Evolutionary conservation across 1,284 basidiomycete genomes (phyloP).

Genomic region (Irpex sp.): DNA sequence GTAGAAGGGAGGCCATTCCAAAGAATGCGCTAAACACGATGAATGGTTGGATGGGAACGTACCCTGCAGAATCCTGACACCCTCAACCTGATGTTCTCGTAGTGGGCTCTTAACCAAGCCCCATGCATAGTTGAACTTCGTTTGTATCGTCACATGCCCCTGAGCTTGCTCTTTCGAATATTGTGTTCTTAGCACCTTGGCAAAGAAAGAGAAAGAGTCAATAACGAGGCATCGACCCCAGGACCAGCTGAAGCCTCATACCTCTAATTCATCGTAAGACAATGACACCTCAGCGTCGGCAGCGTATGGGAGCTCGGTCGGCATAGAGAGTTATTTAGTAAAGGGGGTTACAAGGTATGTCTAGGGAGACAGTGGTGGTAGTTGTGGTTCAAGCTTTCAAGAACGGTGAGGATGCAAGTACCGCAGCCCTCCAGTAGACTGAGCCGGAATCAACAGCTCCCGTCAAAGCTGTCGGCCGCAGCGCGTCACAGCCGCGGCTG

Average conservation of each 20-base stretch:
- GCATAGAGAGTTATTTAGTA: slow-evolving; percentile 37
- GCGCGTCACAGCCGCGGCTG: not conserved
- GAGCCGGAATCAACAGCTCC: not conserved
- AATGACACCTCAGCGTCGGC: slow-evolving; percentile 91
- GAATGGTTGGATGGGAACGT: slow-evolving; percentile 19
- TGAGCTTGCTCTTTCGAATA: slow-evolving; percentile 86
- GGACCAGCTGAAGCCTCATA: slow-evolving; percentile 27
- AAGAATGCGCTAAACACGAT: not conserved
- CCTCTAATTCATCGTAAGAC: slow-evolving; percentile 87
- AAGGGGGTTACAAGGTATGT: not conserved
- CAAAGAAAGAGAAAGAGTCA: not conserved
- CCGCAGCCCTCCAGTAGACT: not conserved
- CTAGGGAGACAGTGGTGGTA: not conserved
- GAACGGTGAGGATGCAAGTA: not conserved
- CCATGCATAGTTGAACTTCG: slow-evolving; percentile 98
- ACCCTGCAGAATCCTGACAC: slow-evolving; percentile 92
- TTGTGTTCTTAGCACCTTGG: slow-evolving; percentile 78
- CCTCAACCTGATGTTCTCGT: slow-evolving; percentile 83
- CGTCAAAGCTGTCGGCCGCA: not conserved
- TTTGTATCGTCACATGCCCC: slow-evolving; percentile 89
- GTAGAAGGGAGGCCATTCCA: too few species aligned
- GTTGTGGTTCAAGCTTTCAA: not conserved
- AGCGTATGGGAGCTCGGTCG: slow-evolving; percentile 91
- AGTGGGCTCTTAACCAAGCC: slow-evolving; percentile 89
- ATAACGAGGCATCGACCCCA: not conserved